These are phyloP conservation scores for Penicillium longicatenatum DNA, from an alignment of 495 filamentous ascomycete species.

Conservation along the genomic window DNA sequence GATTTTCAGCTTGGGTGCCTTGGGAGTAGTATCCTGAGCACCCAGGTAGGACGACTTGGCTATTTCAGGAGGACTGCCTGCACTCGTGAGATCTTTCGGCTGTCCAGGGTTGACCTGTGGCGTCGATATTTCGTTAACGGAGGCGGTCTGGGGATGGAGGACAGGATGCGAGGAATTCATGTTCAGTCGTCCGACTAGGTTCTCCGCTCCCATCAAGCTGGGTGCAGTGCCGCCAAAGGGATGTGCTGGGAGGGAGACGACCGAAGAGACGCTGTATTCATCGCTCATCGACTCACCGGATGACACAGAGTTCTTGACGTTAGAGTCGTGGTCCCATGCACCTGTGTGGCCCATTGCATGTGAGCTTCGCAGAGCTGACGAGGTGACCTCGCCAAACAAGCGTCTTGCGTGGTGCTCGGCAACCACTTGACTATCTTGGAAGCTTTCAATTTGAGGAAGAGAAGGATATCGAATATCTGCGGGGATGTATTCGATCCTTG, in stretches of 20 bases:
- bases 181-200: constrained; percentile 64
- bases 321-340: constrained; percentile 30
- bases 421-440: constrained; percentile 32
- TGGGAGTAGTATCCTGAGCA: constrained; percentile 32
- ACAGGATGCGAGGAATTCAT: constrained; percentile 59
- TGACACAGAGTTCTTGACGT: constrained; percentile 38
- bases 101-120: constrained; percentile 37
- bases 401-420: constrained; percentile 45
- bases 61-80: constrained; percentile 16
- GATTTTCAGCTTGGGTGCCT: constrained; percentile 29
- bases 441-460: constrained; percentile 46
- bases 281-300: constrained; percentile 51
- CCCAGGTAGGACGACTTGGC: constrained; percentile 14
- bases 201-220: constrained; percentile 68
- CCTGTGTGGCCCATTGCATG: constrained; percentile 46
- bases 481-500: constrained; percentile 34
- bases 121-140: constrained; percentile 38
- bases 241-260: constrained; percentile 45
- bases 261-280: constrained; percentile 39
- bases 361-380: constrained; percentile 68
- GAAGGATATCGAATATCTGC: constrained; percentile 44
- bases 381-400: constrained; percentile 80
- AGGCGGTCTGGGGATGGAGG: constrained; percentile 30
- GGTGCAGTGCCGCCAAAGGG: constrained; percentile 47
- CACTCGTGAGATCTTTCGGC: constrained; percentile 20